phyloP scores from a whole-genome alignment of 768 basidiomycete genomes.

The Mycena pura region DNA sequence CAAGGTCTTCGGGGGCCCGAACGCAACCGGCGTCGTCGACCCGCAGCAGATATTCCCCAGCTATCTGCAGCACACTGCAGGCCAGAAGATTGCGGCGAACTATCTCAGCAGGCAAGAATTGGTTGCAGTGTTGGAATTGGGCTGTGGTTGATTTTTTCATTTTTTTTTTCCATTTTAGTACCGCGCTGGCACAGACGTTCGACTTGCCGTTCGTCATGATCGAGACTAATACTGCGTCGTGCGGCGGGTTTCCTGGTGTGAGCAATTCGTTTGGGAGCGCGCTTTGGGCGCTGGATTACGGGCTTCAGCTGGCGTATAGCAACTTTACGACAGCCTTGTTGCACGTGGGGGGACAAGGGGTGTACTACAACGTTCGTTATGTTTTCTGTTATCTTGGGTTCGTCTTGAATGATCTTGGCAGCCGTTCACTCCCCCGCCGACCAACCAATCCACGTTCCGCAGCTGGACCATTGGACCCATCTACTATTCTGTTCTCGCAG shows the following conservation, averaged over 20 bases:
- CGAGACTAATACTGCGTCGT: conserved; percentile 74
- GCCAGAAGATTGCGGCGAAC: conserved; percentile 50
- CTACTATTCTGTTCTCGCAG: conserved; percentile 64
- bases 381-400: conserved; percentile 32
- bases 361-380: conserved; percentile 35
- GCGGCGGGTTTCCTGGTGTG: conserved; percentile 71
- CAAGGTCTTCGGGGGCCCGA: conserved; percentile 48
- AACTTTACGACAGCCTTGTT: conserved; percentile 42
- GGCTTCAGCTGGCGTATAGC: conserved; percentile 43
- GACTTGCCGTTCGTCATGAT: conserved; percentile 65
- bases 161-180: conserved; percentile 40
- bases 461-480: conserved; percentile 66
- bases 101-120: conserved; percentile 45
- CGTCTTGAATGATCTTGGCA: conserved; percentile 35
- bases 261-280: conserved; percentile 68
- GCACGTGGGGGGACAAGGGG: conserved; percentile 32
- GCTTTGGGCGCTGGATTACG: conserved; percentile 70
- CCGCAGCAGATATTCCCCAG: conserved; percentile 58
- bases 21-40: conserved; percentile 35
- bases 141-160: not conserved
- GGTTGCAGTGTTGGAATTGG: not conserved
- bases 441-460: conserved; percentile 48
- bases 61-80: conserved; percentile 71
- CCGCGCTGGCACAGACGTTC: conserved; percentile 48
- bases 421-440: conserved; percentile 45